Base-by-base conservation (phyloP, 2,329 filamentous ascomycete species). In the Microdochium nivale region DNA sequence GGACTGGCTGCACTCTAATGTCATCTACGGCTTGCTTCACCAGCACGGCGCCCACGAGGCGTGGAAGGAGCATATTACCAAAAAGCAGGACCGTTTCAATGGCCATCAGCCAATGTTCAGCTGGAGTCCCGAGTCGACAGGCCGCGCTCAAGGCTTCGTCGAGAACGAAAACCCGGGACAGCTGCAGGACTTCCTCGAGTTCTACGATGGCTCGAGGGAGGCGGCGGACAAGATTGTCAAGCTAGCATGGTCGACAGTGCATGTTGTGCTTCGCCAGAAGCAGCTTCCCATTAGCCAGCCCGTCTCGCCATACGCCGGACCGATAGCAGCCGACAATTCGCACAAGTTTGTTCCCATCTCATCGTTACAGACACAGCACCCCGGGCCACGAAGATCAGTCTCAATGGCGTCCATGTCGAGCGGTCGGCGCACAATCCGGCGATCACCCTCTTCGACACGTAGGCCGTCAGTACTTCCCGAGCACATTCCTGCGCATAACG, bases 1-100 rank as follows among this genome's bases (percentile, higher is more conserved):
- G 21, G 82, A 86, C 58, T 87, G 83, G 83, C 80, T 83, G 69
- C 83, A 86, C 61, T 84, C 81, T 2, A 81, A 83, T 47, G 82
- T 86, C 53, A 78, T 87, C 48, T 83, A 85, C 57, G 83, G 81
- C 5, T 69, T 86, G 11, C 69, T 87, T n/a, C 83, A 85, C 59
- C 83, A 87, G 61, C 77, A 81, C 1, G 73, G 78, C 32, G 77
- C 86, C 44, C 75, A 78, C 55, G 74, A 78, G 49, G 78, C 79
- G 3, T 86, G 83, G 83, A 80, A 82, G 54, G 70, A 73, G 1
- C 66, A 84, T 30, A 71, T 81, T 48, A 69, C 68, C 54, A 75
- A 64, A 30, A 70, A 69, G 51, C 66, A 73, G 47, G 66, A 68
- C 16, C 62, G 74, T n/a, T 68, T 78, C 52, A 63, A 69, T 40